These are phyloP conservation scores for Bruguiera gymnorhiza DNA, from an alignment of 345 rosid species.

Conservation along the genomic window DNA sequence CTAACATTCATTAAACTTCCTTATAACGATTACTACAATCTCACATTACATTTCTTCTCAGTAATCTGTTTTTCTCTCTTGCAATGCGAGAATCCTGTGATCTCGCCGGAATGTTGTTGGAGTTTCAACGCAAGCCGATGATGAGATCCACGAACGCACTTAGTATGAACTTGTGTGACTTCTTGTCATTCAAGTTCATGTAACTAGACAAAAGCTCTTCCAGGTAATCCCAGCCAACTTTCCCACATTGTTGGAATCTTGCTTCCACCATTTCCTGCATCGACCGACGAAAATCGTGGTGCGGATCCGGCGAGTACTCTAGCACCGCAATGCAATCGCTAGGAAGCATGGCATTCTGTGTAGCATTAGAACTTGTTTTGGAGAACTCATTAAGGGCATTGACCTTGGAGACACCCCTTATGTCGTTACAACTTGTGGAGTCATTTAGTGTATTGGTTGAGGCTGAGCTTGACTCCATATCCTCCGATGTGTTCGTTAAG, in stretches of 20 bases:
- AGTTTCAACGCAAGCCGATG: constrained; percentile 30
- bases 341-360: constrained; percentile 26
- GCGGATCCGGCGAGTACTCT: constrained; percentile 44
- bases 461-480: constrained; percentile 30
- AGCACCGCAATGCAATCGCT: constrained; percentile 61
- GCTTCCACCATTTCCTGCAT: constrained; percentile 76
- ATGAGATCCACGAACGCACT: constrained; percentile 76
- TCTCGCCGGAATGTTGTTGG: constrained; percentile 18
- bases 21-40: no score
- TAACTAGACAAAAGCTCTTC: constrained; percentile 72
- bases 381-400: neutral
- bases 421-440: no score
- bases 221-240: constrained; percentile 81
- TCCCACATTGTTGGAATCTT: constrained; percentile 29
- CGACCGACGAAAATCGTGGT: constrained; percentile 61
- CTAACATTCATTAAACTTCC: no score
- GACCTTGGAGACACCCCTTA: no score
- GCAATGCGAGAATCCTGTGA: constrained; percentile 13
- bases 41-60: constrained; percentile 16
- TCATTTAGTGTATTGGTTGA: constrained; percentile 6
- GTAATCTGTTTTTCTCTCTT: constrained; percentile 28
- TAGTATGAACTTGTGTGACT: constrained; percentile 61
- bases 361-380: neutral
- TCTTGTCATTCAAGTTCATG: constrained; percentile 66
- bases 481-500: constrained; percentile 26